These are phyloP conservation scores for Saccharomycopsis microspora DNA, from an alignment of 805 yeast species.

Conservation along the genomic window DNA sequence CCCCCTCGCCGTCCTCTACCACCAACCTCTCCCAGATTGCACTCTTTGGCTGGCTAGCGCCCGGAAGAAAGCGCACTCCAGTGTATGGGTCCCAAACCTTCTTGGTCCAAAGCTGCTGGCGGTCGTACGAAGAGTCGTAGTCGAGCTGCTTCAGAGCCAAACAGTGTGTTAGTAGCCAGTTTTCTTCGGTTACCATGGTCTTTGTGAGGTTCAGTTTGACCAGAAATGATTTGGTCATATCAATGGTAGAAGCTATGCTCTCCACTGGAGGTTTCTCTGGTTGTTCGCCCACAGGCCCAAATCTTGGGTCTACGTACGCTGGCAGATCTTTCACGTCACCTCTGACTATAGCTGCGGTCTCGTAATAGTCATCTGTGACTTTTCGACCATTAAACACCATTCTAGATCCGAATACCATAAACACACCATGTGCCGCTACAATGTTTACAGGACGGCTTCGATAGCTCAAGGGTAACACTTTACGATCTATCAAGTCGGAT, in stretches of 20 bases:
- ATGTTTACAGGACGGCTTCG: constrained; percentile 83
- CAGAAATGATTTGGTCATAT: constrained; percentile 4
- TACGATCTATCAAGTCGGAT: constrained; percentile 68
- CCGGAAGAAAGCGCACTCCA: constrained; percentile 68
- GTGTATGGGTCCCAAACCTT: constrained; percentile 72
- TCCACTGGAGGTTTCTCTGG: no score
- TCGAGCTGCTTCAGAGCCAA: constrained; percentile 67
- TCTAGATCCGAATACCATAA: constrained; percentile 84
- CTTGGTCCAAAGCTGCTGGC: constrained; percentile 35
- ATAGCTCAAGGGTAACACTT: constrained; percentile 78
- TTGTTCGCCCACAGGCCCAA: background rate
- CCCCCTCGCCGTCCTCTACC: constrained; percentile 8
- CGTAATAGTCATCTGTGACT: constrained; percentile 72
- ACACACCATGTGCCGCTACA: constrained; percentile 83
- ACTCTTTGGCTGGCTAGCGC: constrained; percentile 58
- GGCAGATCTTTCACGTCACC: constrained; percentile 11
- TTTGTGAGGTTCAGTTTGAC: constrained; percentile 14
- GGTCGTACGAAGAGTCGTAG: constrained; percentile 43
- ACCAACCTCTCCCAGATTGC: constrained; percentile 21
- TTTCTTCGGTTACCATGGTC: constrained; percentile 36
- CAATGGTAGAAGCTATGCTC: constrained; percentile 19
- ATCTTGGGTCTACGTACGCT: constrained; percentile 5
- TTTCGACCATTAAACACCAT: constrained; percentile 71
- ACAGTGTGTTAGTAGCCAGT: constrained; percentile 83
- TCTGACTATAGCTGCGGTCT: constrained; percentile 12